phyloP scores from a whole-genome alignment of 257 asterid species.

The Cynanchum wilfordii region DNA sequence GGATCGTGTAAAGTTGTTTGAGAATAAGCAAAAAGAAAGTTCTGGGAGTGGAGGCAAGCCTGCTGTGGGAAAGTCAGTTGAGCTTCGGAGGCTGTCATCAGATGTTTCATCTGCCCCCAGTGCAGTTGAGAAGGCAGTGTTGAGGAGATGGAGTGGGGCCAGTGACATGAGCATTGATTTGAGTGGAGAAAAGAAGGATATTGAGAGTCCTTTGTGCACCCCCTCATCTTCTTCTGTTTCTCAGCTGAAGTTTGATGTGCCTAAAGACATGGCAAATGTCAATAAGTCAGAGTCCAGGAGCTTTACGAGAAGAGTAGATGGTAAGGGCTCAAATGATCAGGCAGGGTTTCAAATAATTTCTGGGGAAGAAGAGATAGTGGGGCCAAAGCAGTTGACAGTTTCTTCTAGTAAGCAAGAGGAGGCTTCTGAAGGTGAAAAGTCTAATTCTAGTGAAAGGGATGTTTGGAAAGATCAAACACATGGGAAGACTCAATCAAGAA shows the following conservation, averaged over 20 bases:
- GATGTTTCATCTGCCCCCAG: constrained; percentile 44
- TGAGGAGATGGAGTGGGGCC: constrained; percentile 90
- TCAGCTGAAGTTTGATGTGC: constrained; percentile 36
- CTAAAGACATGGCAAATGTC: constrained; percentile 31
- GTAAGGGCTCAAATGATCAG: constrained; percentile 30
- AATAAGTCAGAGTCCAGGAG: constrained; percentile 36
- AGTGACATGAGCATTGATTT: constrained; percentile 93
- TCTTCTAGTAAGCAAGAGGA: constrained; percentile 35
- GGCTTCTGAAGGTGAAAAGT: constrained; percentile 27
- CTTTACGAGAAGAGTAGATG: constrained; percentile 32
- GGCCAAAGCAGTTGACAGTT: constrained; percentile 17
- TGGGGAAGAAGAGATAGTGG: constrained; percentile 21
- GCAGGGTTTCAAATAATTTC: background rate
- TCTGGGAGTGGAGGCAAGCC: constrained; percentile 63
- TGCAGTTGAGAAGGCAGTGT: constrained; percentile 58
- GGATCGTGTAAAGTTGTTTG: constrained; percentile 81
- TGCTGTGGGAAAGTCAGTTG: constrained; percentile 49
- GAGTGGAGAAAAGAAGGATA: constrained; percentile 68
- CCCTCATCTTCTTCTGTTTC: constrained; percentile 40
- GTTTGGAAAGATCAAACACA: constrained; percentile 36
- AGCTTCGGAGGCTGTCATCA: constrained; percentile 70
- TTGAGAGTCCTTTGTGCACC: constrained; percentile 51
- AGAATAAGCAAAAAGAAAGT: constrained; percentile 82
- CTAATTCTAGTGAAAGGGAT: constrained; percentile 37
- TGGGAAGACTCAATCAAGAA: constrained; percentile 40